Percentiles rank a stretch among this genome's conserved stretches.
phyloP scores from a whole-genome alignment of 2,329 filamentous ascomycete genomes.

The Phialemonium atrogriseum region DNA sequence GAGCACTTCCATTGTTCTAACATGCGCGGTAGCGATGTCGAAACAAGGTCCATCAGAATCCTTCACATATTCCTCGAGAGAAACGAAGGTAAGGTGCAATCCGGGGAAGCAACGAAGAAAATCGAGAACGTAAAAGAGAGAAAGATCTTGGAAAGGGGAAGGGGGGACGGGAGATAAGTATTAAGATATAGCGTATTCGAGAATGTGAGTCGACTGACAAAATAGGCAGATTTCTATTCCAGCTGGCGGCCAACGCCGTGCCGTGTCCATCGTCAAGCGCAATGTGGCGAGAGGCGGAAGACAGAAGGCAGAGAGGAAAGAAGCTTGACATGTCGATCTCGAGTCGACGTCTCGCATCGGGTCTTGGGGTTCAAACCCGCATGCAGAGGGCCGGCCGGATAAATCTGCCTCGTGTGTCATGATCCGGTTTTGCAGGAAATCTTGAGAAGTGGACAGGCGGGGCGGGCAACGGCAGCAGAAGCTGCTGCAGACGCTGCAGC shows the following conservation, averaged over 20 bases:
- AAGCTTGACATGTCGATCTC: constrained; percentile 12
- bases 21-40: constrained; percentile 1
- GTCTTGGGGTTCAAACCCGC: constrained; percentile 11
- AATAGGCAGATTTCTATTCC: constrained; percentile 1
- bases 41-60: constrained; percentile 1
- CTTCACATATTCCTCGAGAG: constrained; percentile 1
- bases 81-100: neutral
- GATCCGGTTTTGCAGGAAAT: constrained; percentile 13
- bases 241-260: constrained; percentile 5
- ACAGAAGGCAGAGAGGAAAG: constrained; percentile 1
- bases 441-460: no score
- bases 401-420: constrained; percentile 20
- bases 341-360: constrained; percentile 14
- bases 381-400: constrained; percentile 16
- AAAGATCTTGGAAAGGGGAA: neutral
- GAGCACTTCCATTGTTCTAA: constrained; percentile 1
- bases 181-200: constrained; percentile 2
- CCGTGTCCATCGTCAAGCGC: constrained; percentile 4
- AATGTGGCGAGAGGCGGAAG: neutral
- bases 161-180: constrained; percentile 3
- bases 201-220: neutral
- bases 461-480: constrained; percentile 8
- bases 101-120: neutral
- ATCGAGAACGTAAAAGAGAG: constrained; percentile 1
- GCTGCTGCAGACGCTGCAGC: constrained; percentile 3